Conservation (phyloP, 306 rosid species). For the Betula pendula region DNA sequence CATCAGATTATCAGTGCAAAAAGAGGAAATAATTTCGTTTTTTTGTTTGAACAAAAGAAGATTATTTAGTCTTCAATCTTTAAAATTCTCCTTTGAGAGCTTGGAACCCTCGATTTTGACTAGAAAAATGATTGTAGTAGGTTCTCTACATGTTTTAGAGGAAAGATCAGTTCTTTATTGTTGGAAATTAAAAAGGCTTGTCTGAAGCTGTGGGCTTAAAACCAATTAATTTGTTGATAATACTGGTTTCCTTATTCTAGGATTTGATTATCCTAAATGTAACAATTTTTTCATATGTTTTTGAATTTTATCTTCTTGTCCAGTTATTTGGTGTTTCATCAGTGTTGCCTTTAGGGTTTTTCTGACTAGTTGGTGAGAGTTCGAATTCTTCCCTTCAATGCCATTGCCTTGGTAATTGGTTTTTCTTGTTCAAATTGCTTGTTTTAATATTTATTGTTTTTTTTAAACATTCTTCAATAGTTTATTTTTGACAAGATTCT, state of each 20-base stretch:
- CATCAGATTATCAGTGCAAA: no score
- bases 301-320: neutral
- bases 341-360: neutral
- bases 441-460: no score
- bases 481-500: no score
- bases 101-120: neutral
- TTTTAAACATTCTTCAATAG: no score
- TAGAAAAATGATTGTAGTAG: neutral
- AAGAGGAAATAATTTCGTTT: neutral
- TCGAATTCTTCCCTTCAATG: neutral
- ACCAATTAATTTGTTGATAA: neutral
- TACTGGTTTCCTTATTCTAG: neutral
- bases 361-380: neutral
- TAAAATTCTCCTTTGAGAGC: neutral
- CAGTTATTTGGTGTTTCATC: neutral
- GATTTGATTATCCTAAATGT: neutral
- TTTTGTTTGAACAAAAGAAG: neutral
- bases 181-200: neutral
- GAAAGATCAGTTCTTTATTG: neutral
- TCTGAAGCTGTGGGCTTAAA: neutral
- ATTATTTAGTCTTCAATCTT: no score
- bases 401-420: neutral
- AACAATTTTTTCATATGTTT: neutral
- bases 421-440: no score
- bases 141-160: neutral